Percentiles rank a stretch among this genome's conserved stretches.
phyloP scores from a whole-genome alignment of 805 yeast species.

The Ogataea philodendri region DNA sequence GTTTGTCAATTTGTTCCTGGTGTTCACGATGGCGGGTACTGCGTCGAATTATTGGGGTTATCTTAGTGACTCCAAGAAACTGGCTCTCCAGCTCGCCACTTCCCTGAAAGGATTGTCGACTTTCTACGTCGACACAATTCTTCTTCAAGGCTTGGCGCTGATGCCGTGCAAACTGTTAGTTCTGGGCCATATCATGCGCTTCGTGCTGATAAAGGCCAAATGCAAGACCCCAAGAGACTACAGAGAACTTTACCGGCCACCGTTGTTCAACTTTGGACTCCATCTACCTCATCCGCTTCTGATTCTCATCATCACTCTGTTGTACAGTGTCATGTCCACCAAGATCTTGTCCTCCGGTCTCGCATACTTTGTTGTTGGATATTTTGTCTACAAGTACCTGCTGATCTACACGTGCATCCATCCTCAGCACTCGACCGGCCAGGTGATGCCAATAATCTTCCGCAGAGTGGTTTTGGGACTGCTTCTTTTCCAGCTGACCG shows the following conservation, averaged over 20 bases:
- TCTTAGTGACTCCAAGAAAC: slow-evolving; percentile 82
- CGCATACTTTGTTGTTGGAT: slow-evolving; percentile 80
- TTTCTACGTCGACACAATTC: slow-evolving; percentile 85
- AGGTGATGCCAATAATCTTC: slow-evolving; percentile 90
- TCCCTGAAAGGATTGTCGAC: slow-evolving; percentile 76
- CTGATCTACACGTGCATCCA: slow-evolving; percentile 87
- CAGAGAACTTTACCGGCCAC: slow-evolving; percentile 75
- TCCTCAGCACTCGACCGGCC: slow-evolving; percentile 95
- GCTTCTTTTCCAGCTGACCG: slow-evolving; percentile 80
- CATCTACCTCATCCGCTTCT: slow-evolving; percentile 89
- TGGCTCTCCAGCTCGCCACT: slow-evolving; percentile 83
- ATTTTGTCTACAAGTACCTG: slow-evolving; percentile 87
- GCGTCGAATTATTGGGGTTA: slow-evolving; percentile 78
- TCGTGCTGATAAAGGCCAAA: slow-evolving; percentile 60
- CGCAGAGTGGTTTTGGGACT: slow-evolving; percentile 81
- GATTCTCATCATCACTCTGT: slow-evolving; percentile 77
- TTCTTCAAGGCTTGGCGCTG: slow-evolving; percentile 82
- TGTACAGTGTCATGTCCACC: slow-evolving; percentile 87
- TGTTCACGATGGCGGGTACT: slow-evolving; percentile 92
- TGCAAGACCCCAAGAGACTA: slow-evolving; percentile 84
- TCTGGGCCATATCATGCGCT: slow-evolving; percentile 72
- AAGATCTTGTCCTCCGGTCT: slow-evolving; percentile 83
- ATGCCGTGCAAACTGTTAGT: slow-evolving; percentile 85
- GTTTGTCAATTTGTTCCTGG: slow-evolving; percentile 88
- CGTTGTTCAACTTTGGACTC: slow-evolving; percentile 87